phyloP scores from a whole-genome alignment of 257 asterid genomes.

The Primulina tabacum region DNA sequence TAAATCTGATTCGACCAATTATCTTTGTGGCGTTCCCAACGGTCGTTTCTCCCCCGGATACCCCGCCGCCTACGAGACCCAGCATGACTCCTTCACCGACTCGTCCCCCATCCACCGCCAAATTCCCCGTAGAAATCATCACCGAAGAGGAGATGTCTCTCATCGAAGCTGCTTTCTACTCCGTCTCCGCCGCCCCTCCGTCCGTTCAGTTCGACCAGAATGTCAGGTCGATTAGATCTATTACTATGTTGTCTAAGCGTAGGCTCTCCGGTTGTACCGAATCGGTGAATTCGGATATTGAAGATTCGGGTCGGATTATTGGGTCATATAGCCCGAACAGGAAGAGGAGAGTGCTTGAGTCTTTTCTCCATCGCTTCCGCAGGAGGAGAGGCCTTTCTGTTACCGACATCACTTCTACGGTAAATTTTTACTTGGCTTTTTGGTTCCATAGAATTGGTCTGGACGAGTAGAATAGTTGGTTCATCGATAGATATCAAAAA shows the following conservation, averaged over 20 bases:
- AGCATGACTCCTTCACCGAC: slow-evolving; percentile 29
- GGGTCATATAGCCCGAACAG: slow-evolving; percentile 27
- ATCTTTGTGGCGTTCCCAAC: background rate
- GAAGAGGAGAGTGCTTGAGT: slow-evolving; percentile 36
- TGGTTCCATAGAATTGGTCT: background rate
- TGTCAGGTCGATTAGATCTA: slow-evolving; percentile 47
- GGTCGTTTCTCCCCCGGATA: background rate
- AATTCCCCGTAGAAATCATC: slow-evolving; percentile 5
- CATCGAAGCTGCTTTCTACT: slow-evolving; percentile 29
- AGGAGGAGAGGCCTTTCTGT: slow-evolving; percentile 65
- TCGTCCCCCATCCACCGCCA: background rate
- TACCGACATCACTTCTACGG: slow-evolving; percentile 83
- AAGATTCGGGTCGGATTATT: slow-evolving; percentile 46
- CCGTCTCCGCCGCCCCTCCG: slow-evolving; percentile 45
- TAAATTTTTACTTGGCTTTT: slow-evolving; percentile 1
- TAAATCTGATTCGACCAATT: background rate
- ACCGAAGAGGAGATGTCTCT: slow-evolving; percentile 26
- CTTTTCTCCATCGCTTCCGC: slow-evolving; percentile 63
- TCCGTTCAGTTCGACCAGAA: slow-evolving; percentile 28
- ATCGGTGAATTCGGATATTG: slow-evolving; percentile 55
- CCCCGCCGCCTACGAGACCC: slow-evolving; percentile 26
- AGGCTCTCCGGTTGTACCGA: slow-evolving; percentile 42
- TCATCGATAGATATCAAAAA: too few relatives aligned
- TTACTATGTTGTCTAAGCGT: slow-evolving; percentile 59
- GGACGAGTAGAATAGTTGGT: background rate